These are phyloP conservation scores for Phialophora macrospora DNA, from an alignment of 2,329 filamentous ascomycete species.

Conservation along the genomic window DNA sequence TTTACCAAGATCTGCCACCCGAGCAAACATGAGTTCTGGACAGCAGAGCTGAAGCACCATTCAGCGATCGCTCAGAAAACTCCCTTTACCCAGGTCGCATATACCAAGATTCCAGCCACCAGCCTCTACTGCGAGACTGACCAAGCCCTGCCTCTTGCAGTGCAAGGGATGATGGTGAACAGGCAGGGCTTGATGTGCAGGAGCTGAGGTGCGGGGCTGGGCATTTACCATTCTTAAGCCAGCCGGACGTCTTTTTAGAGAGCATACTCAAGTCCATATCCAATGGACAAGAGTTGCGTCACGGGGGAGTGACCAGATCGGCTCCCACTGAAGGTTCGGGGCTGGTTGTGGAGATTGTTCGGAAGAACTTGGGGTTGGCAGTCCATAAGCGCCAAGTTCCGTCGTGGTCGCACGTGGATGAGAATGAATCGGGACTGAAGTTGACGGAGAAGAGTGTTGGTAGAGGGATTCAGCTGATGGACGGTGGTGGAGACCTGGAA, in stretches of 20 bases:
- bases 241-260: constrained; percentile 28
- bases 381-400: constrained; percentile 2
- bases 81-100: constrained; percentile 20
- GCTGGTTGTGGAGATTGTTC: constrained; percentile 3
- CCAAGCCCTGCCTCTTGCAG: constrained; percentile 44
- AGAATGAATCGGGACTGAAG: not conserved
- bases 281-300: constrained; percentile 2
- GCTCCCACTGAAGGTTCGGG: not conserved
- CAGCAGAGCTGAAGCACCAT: constrained; percentile 22
- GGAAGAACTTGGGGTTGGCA: constrained; percentile 4
- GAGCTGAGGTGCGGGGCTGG: constrained; percentile 28
- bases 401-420: not conserved
- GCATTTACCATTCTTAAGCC: constrained; percentile 34
- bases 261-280: constrained; percentile 20
- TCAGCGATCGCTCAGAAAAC: constrained; percentile 16
- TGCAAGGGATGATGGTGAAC: constrained; percentile 47
- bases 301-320: not conserved
- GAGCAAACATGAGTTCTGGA: constrained; percentile 33
- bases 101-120: constrained; percentile 36
- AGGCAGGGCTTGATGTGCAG: constrained; percentile 19
- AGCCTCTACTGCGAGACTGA: constrained; percentile 50
- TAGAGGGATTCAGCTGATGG: not conserved
- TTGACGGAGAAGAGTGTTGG: not conserved
- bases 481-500: not conserved
- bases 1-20: constrained; percentile 46